Percentiles rank a stretch among this genome's conserved stretches.
These are phyloP conservation scores for Zygosaccharomyces bailii DNA, from an alignment of 805 yeast species.

Conservation along the genomic window DNA sequence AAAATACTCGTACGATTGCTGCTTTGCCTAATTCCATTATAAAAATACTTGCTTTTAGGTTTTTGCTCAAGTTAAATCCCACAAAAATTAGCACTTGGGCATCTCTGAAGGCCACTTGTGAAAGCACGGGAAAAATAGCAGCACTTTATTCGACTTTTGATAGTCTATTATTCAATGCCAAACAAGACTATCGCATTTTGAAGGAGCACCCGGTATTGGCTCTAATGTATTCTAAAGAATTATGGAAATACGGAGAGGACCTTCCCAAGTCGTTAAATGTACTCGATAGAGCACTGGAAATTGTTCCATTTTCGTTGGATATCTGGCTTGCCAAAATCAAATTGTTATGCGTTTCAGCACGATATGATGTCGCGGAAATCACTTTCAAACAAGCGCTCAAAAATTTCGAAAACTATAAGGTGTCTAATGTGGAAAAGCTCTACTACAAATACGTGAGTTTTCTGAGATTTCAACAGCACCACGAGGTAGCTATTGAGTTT, in stretches of 20 bases:
- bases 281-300: conserved; percentile 45
- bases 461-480: conserved; percentile 40
- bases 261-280: conserved; percentile 51
- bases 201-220: conserved; percentile 51
- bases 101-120: conserved; percentile 40
- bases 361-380: conserved; percentile 37
- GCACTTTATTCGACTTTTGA: conserved; percentile 48
- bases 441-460: conserved; percentile 61
- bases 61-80: conserved; percentile 45
- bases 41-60: conserved; percentile 46
- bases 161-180: conserved; percentile 41
- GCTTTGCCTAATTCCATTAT: conserved; percentile 16
- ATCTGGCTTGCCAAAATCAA: conserved; percentile 74
- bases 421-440: conserved; percentile 39
- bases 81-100: conserved; percentile 47
- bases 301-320: conserved; percentile 46
- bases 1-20: conserved; percentile 21
- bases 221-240: conserved; percentile 71
- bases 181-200: conserved; percentile 31
- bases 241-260: conserved; percentile 50
- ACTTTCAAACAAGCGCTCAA: conserved; percentile 39
- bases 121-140: conserved; percentile 24
- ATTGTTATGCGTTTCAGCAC: conserved; percentile 47
- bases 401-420: conserved; percentile 28
- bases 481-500: conserved; percentile 39